These are phyloP conservation scores for Pichia sp. DNA, from an alignment of 1,139 yeast species.

Conservation along the genomic window DNA sequence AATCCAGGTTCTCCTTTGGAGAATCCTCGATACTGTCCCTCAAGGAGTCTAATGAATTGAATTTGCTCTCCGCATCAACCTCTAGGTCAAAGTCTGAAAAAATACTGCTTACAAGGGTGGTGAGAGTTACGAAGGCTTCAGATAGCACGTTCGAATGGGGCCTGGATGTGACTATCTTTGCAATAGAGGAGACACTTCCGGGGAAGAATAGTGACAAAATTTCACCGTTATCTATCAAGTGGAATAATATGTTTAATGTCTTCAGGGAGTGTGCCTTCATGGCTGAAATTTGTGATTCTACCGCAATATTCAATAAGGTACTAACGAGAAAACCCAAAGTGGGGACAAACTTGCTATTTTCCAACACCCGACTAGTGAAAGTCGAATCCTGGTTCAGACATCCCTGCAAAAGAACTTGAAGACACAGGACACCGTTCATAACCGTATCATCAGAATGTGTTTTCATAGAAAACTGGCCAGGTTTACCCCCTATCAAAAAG, in stretches of 20 bases:
- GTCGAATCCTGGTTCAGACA: conserved; percentile 30
- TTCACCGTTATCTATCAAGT: conserved; percentile 45
- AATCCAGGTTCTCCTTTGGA: neutral
- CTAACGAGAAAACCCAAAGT: conserved; percentile 46
- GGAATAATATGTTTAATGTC: conserved; percentile 36
- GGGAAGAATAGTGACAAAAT: conserved; percentile 51
- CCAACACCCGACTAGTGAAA: conserved; percentile 32
- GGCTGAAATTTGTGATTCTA: conserved; percentile 28
- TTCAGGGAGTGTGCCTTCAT: conserved; percentile 37
- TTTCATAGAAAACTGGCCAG: conserved; percentile 24
- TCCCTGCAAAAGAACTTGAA: conserved; percentile 32
- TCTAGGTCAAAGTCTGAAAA: conserved; percentile 41
- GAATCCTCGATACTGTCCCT: conserved; percentile 3
- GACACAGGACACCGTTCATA: conserved; percentile 39
- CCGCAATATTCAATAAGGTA: conserved; percentile 38
- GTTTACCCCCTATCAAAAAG: conserved; percentile 43
- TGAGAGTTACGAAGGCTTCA: conserved; percentile 34
- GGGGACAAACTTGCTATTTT: conserved; percentile 37
- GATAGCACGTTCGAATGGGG: conserved; percentile 42
- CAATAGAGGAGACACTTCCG: conserved; percentile 48
- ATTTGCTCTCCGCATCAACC: conserved; percentile 7
- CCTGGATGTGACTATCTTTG: conserved; percentile 38
- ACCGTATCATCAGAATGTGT: conserved; percentile 38
- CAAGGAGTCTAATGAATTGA: conserved; percentile 20
- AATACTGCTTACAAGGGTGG: conserved; percentile 33